Percentiles rank a stretch among this genome's conserved stretches.
Conservation (phyloP, 2,329 filamentous ascomycete species). For the Pseudopithomyces chartarum region DNA sequence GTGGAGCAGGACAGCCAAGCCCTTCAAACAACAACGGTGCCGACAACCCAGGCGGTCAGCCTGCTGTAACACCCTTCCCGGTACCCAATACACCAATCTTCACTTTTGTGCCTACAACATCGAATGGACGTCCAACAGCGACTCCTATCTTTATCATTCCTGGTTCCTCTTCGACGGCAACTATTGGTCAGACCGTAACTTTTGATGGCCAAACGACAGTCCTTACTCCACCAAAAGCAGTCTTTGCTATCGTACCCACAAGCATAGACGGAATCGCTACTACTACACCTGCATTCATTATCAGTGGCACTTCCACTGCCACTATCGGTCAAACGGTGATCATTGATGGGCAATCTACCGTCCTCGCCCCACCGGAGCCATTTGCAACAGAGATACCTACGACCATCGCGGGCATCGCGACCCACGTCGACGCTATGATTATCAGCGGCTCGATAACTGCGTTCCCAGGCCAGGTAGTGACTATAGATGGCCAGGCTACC, state of each 20-base stretch:
- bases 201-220: constrained; percentile 11
- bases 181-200: constrained; percentile 14
- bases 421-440: constrained; percentile 10
- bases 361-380: constrained; percentile 9
- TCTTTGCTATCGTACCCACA: constrained; percentile 11
- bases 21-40: background rate
- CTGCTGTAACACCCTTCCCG: constrained; percentile 4
- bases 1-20: background rate
- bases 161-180: constrained; percentile 10
- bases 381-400: constrained; percentile 11
- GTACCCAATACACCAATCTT: constrained; percentile 12
- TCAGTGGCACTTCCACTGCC: constrained; percentile 17
- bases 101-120: constrained; percentile 16
- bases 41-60: background rate
- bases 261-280: constrained; percentile 17
- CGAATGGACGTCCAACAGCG: constrained; percentile 8
- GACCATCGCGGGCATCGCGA: constrained; percentile 9
- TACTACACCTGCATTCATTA: constrained; percentile 15
- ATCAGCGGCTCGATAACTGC: constrained; percentile 12
- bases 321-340: constrained; percentile 18
- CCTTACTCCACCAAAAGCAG: constrained; percentile 1
- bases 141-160: constrained; percentile 12
- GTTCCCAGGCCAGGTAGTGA: constrained; percentile 17
- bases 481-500: constrained; percentile 7
- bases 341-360: constrained; percentile 11